Evolutionary conservation across 768 basidiomycete genomes (phyloP), one percentile per base, ranked within the genome.

Genomic region (Lentinula edodes): DNA sequence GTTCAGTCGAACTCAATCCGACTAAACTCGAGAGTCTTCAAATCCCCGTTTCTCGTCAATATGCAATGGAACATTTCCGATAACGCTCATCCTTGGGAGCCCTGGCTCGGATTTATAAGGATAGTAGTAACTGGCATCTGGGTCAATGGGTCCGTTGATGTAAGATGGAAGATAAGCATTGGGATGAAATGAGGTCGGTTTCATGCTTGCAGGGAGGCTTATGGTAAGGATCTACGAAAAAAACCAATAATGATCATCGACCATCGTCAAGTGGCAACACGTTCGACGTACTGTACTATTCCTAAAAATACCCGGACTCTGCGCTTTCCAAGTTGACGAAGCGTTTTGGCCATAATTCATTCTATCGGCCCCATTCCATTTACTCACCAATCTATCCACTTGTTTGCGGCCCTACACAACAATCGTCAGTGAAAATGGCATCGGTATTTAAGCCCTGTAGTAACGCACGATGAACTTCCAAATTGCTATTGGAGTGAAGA

Each of bases 381-480:
- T 68, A 32, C 67, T 64, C 2, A 77, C 66, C 68, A 83, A 63
- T 60, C 56, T 62, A 62, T 66, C 74, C 35, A 80, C 75, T 28
- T 75, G 75, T 32, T 66, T 64, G 60, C 73, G 77, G 52, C 83
- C 82, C 81, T 83, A 62, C n/a, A 28, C 2, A 53, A 53, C 8
- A 10, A 60, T 55, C 28, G 45, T 36, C 18, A 54, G 0, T 41
- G 20, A 15, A 20, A 5, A 51, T 6, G 23, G 9, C 13, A 1
- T 23, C 28, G 3, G 28, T 28, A 23, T 60, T 9, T 15, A 5
- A n/a, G 8, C 35, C 0, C 2, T n/a, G 7, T 36, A 45, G 41
- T 35, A n/a, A 75, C 78, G 43, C 45, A 78, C 75, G 59, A 73
- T 62, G 38, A 67, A 73, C 64, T 85, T 85, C 82, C 82, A 85